Base-by-base conservation (phyloP, 176 grass and related monocot genomes). In the Neostapfia colusana region DNA sequence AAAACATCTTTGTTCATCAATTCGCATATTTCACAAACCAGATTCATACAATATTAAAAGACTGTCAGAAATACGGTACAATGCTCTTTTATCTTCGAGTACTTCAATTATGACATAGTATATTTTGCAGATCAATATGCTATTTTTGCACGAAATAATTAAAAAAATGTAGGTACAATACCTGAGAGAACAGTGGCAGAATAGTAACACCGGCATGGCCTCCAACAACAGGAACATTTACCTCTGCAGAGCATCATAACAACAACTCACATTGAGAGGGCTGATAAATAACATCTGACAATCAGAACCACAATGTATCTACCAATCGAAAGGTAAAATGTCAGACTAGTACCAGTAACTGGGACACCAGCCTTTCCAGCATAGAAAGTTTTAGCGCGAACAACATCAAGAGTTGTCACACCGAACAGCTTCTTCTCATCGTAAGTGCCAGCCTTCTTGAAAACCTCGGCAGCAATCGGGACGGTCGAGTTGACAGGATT, bases 401-500 rank as follows among this genome's bases (percentile, higher is more conserved):
- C 82, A 60, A 95, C 95, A 68, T 95, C 95, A 79, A 98, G 89
- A 35, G 89, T 99, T 45, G 95, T 99, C 51, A 99, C 95, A 74
- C 91, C 91, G 70, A 99, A 92, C 45, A 99, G 87, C 63, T 78
- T 95, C 84, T 88, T 95, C 80, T 92, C 89, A 54, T 99, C 70
- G 8, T 90, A 99, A 10, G 91, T 95, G 42, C 85, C 87, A 23
- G 89, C 91, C 85, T 99, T 99, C 83, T 95, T 95, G 80, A 99
- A 99, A 42, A 95, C 89, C 83, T 99, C 91, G 10, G 91, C 87
- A 0, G 95, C 91, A 62, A 95, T 95, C 0, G 87, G 91, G 42
- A 95, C 91, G 54, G 91, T 95, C 21, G 89, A 99, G 63, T 99
- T 99, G 69, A 99, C 91, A n/a, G 87, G 95, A 80, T 99, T 95